Evolutionary conservation across 2,329 filamentous ascomycete genomes (phyloP).

Genomic region (Hypoxylon sp.): DNA sequence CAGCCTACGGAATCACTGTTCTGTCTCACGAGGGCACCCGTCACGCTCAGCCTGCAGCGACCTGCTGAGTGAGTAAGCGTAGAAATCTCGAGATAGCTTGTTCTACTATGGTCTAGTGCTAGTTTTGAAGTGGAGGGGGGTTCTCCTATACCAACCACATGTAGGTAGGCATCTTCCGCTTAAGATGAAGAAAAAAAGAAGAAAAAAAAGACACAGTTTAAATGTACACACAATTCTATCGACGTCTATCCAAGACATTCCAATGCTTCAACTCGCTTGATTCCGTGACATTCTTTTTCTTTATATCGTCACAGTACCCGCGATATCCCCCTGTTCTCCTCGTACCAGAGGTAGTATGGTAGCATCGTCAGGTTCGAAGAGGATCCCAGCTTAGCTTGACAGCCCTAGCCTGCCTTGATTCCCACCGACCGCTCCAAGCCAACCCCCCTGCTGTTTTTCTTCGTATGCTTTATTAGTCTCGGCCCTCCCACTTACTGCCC

Average conservation of each 20-base stretch:
- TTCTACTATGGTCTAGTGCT: conserved; percentile 2
- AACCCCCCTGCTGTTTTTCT: conserved; percentile 33
- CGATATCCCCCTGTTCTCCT: conserved; percentile 11
- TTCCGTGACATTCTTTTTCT: conserved; percentile 33
- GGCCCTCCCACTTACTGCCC: conserved; percentile 29
- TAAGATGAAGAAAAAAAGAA: too few species aligned
- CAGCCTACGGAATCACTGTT: conserved; percentile 15
- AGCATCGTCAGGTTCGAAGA: conserved; percentile 27
- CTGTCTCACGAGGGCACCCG: conserved; percentile 37
- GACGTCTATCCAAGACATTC: conserved; percentile 5
- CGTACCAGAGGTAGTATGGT: conserved; percentile 20
- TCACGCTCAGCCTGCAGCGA: conserved; percentile 36
- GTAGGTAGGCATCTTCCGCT: too few species aligned
- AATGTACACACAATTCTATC: too few species aligned
- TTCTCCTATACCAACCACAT: too few species aligned
- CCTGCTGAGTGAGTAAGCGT: conserved; percentile 30
- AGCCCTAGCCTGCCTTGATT: conserved; percentile 38
- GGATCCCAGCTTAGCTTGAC: conserved; percentile 32
- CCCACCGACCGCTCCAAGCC: conserved; percentile 33
- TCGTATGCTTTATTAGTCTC: conserved; percentile 36
- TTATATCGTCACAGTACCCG: conserved; percentile 22
- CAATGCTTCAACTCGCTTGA: too few species aligned
- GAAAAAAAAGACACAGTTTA: conserved; percentile 33
- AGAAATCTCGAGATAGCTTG: conserved; percentile 14
- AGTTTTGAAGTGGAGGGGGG: too few species aligned